Percentiles rank a stretch among this genome's conserved stretches.
These are phyloP conservation scores for Rhododendron simsii DNA, from an alignment of 148 eudicot species.

Conservation along the genomic window DNA sequence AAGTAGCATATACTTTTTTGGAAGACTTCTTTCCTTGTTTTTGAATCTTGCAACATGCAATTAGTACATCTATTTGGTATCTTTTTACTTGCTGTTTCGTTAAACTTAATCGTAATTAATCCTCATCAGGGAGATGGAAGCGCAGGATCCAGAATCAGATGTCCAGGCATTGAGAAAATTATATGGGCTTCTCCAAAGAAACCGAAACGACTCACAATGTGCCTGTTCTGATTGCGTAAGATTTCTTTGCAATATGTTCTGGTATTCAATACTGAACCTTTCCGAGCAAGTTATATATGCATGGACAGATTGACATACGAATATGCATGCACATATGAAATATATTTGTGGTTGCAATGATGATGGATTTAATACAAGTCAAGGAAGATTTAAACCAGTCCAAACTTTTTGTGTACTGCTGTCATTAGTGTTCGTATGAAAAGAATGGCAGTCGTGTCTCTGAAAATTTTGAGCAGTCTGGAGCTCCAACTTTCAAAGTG, in stretches of 20 bases:
- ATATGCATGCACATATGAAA: neutral
- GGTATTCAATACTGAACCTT: neutral
- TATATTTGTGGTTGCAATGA: neutral
- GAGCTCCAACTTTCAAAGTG: neutral
- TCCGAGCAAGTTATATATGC: neutral
- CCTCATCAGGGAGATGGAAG: constrained; percentile 4
- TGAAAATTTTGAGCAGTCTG: neutral
- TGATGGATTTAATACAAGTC: neutral
- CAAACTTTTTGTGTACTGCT: neutral
- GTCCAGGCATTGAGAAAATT: constrained; percentile 21
- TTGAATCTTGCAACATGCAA: neutral
- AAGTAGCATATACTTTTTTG: neutral
- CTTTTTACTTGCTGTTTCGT: neutral
- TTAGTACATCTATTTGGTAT: neutral
- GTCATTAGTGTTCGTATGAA: neutral
- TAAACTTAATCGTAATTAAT: neutral
- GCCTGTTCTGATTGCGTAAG: constrained; percentile 3
- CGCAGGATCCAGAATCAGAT: constrained; percentile 16
- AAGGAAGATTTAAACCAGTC: neutral
- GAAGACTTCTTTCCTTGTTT: neutral
- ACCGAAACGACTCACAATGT: neutral
- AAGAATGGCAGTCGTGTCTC: neutral
- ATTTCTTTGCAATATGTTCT: neutral
- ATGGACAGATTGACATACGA: neutral
- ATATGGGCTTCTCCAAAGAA: constrained; percentile 15